Conservation (phyloP, 73 alveolate species). For the Tetrahymena elliotti region DNA sequence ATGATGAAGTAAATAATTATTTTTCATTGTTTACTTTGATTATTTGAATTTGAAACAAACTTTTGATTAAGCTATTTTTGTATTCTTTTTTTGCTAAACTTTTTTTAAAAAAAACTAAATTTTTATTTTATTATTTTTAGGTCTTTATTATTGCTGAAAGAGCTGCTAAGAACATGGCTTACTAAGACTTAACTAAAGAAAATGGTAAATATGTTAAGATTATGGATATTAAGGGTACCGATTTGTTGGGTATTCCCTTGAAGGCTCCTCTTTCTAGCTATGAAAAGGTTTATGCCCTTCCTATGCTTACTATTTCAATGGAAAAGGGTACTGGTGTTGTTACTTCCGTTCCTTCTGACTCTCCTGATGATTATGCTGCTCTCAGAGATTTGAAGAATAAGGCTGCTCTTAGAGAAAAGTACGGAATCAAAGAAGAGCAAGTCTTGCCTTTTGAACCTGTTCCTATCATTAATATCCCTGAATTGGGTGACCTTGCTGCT, state of each 20-base stretch:
- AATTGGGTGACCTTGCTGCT: slow-evolving; percentile 72
- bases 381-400: slow-evolving; percentile 82
- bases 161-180: slow-evolving; percentile 84
- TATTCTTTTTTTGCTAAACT: no score
- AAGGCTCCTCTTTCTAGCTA: slow-evolving; percentile 85
- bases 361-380: slow-evolving; percentile 96
- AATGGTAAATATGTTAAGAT: slow-evolving; percentile 41
- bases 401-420: slow-evolving; percentile 77
- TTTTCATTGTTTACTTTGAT: background rate
- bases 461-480: slow-evolving; percentile 88
- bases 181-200: slow-evolving; percentile 80
- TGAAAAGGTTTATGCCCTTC: slow-evolving; percentile 85
- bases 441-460: slow-evolving; percentile 84
- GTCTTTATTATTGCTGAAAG: slow-evolving; percentile 76
- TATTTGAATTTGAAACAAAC: no score
- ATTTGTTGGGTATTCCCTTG: slow-evolving; percentile 80
- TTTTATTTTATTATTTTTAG: background rate
- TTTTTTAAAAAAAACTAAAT: no score
- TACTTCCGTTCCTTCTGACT: slow-evolving; percentile 94
- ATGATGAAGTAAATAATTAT: slow-evolving; percentile 51
- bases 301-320: slow-evolving; percentile 95
- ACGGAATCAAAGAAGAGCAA: slow-evolving; percentile 69
- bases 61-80: background rate
- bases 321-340: slow-evolving; percentile 97
- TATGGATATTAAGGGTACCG: slow-evolving; percentile 63